These are phyloP conservation scores for Castanospermum australe DNA, from an alignment of 306 rosid genomes.

Conservation along the genomic window DNA sequence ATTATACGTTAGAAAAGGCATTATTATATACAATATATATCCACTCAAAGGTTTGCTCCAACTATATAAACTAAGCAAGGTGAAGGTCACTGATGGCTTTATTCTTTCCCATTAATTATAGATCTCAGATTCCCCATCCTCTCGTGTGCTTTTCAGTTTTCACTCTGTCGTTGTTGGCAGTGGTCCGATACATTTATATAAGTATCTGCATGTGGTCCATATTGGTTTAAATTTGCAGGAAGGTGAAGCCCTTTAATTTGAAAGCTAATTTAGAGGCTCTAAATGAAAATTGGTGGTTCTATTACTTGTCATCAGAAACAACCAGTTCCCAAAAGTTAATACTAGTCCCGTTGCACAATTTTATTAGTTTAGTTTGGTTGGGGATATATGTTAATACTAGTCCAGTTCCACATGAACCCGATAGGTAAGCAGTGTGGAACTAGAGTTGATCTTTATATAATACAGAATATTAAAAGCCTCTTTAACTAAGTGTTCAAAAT, in stretches of 20 bases:
- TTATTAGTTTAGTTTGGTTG: no score
- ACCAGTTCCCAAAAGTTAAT: background rate
- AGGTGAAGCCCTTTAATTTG: background rate
- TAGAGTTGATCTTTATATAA: no score
- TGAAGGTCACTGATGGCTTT: background rate
- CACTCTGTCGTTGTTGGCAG: constrained; percentile 1
- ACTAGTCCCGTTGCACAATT: no score
- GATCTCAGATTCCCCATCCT: background rate
- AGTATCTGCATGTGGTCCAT: constrained; percentile 29
- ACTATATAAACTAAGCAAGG: background rate
- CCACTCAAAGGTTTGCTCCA: background rate
- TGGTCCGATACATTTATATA: constrained; percentile 27
- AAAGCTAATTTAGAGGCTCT: constrained; percentile 33
- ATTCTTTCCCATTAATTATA: background rate
- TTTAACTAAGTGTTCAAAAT: no score
- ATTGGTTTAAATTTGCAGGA: background rate
- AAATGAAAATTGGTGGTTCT: constrained; percentile 17
- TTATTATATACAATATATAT: background rate
- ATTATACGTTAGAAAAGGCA: background rate
- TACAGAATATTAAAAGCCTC: no score
- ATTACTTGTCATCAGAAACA: background rate
- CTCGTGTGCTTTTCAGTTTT: background rate
- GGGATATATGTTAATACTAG: background rate
- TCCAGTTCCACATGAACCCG: background rate
- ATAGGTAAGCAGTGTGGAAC: background rate